Percentiles rank a stretch among this genome's conserved stretches.
phyloP scores from a whole-genome alignment of 1,284 basidiomycete genomes.

The Boletus holoroseus region DNA sequence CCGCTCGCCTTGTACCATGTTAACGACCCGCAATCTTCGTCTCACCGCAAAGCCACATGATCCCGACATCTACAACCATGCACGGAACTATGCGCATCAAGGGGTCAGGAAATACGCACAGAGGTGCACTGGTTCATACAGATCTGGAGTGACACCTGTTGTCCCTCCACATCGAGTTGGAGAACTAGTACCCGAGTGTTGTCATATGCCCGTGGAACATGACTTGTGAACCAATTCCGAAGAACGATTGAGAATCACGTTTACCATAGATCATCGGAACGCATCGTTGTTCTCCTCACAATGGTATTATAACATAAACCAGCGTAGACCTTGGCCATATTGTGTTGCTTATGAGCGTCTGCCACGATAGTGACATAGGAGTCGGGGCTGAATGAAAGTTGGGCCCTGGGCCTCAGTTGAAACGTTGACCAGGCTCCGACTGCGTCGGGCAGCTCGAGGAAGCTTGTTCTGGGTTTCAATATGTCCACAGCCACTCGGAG shows the following conservation, averaged over 20 bases:
- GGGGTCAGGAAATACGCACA: constrained; percentile 95
- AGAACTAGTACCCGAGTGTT: constrained; percentile 98
- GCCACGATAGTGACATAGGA: constrained; percentile 95
- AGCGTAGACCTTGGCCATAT: constrained; percentile 98
- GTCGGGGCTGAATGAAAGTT: constrained; percentile 72
- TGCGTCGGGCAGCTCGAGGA: no score
- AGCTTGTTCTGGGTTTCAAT: no score
- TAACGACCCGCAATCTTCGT: constrained; percentile 84
- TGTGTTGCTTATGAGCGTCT: constrained; percentile 97
- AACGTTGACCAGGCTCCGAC: no score
- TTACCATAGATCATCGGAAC: no score
- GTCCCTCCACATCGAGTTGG: constrained; percentile 92
- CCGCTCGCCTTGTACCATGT: constrained; percentile 88
- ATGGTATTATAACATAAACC: no score
- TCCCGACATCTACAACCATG: constrained; percentile 96
- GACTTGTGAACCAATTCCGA: no score
- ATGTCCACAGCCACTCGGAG: no score
- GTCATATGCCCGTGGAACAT: constrained; percentile 99
- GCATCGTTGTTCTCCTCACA: no score
- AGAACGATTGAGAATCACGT: constrained; percentile 93
- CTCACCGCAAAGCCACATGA: constrained; percentile 99
- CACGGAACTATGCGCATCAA: constrained; percentile 88
- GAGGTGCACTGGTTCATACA: constrained; percentile 91
- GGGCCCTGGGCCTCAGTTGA: no score
- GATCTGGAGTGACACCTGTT: constrained; percentile 94